These are phyloP conservation scores for Scortechinia acanthostroma DNA, from an alignment of 2,329 filamentous ascomycete genomes.

Conservation along the genomic window DNA sequence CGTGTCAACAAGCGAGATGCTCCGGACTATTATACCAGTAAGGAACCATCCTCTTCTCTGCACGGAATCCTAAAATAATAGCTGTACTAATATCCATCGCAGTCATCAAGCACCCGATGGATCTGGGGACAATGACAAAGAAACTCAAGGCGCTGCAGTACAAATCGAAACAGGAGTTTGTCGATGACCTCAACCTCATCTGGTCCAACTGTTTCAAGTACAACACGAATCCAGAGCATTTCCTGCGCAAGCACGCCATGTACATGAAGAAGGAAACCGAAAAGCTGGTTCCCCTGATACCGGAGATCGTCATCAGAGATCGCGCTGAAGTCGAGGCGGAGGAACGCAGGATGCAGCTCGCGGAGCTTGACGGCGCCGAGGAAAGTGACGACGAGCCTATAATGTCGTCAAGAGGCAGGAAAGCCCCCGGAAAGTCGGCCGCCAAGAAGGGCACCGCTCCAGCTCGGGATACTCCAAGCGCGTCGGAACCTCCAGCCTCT, in stretches of 20 bases:
- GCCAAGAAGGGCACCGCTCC: slow-evolving; percentile 57
- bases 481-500: slow-evolving; percentile 66
- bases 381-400: slow-evolving; percentile 97
- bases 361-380: slow-evolving; percentile 68
- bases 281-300: slow-evolving; percentile 89
- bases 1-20: slow-evolving; percentile 95
- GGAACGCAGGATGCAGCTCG: slow-evolving; percentile 76
- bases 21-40: slow-evolving; percentile 87
- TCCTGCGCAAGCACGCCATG: slow-evolving; percentile 83
- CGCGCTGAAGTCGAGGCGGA: slow-evolving; percentile 91
- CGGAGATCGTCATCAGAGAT: slow-evolving; percentile 82
- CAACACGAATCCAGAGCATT: slow-evolving; percentile 82
- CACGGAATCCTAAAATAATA: slow-evolving; percentile 4
- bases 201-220: slow-evolving; percentile 97
- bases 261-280: slow-evolving; percentile 97
- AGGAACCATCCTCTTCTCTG: slow-evolving; percentile 23
- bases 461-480: slow-evolving; percentile 67
- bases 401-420: slow-evolving; percentile 92
- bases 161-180: slow-evolving; percentile 89
- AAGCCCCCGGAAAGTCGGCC: slow-evolving; percentile 59
- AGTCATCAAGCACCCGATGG: slow-evolving; percentile 97
- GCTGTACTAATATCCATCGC: slow-evolving; percentile 11
- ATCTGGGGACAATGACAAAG: slow-evolving; percentile 95
- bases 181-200: slow-evolving; percentile 85
- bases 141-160: slow-evolving; percentile 78